Percentiles rank a stretch among this genome's conserved stretches.
Conservation (phyloP, 2,329 filamentous ascomycete species). For the Septoria linicola region DNA sequence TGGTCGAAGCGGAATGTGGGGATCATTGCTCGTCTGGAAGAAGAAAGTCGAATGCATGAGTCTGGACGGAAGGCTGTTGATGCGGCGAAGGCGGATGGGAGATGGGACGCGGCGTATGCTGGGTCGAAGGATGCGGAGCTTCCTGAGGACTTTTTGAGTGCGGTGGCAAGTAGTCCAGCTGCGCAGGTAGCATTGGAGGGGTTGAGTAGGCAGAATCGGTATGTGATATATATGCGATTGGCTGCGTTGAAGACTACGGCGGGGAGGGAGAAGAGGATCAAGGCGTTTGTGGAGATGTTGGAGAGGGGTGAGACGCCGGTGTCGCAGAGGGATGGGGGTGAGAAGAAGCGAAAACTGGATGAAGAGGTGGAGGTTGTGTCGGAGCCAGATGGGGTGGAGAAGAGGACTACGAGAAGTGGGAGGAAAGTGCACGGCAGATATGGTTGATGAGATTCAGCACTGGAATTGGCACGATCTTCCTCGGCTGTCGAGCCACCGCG, state of each 20-base stretch:
- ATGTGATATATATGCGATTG: slow-evolving; percentile 49
- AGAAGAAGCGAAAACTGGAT: too few species aligned
- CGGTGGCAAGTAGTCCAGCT: slow-evolving; percentile 40
- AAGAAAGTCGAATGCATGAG: slow-evolving; percentile 51
- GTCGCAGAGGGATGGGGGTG: slow-evolving; percentile 15
- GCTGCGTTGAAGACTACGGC: slow-evolving; percentile 42
- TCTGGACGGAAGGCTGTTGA: slow-evolving; percentile 54
- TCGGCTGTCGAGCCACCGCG: too few species aligned
- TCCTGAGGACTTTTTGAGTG: slow-evolving; percentile 51
- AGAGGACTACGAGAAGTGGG: too few species aligned
- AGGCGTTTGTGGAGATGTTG: slow-evolving; percentile 33
- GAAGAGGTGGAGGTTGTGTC: too few species aligned
- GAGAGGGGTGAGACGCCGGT: slow-evolving; percentile 19
- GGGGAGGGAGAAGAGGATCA: slow-evolving; percentile 42
- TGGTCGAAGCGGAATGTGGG: slow-evolving; percentile 63
- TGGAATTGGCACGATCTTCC: too few species aligned
- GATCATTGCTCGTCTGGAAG: slow-evolving; percentile 49
- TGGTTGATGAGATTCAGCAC: too few species aligned
- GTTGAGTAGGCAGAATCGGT: slow-evolving; percentile 50
- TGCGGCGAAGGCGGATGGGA: slow-evolving; percentile 56
- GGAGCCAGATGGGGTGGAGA: too few species aligned
- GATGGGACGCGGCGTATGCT: slow-evolving; percentile 60
- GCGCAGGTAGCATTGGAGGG: slow-evolving; percentile 45
- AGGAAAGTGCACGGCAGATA: background rate
- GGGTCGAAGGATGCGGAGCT: slow-evolving; percentile 49